Conservation (phyloP, 2,329 filamentous ascomycete genomes). For the Boeremia exigua region DNA sequence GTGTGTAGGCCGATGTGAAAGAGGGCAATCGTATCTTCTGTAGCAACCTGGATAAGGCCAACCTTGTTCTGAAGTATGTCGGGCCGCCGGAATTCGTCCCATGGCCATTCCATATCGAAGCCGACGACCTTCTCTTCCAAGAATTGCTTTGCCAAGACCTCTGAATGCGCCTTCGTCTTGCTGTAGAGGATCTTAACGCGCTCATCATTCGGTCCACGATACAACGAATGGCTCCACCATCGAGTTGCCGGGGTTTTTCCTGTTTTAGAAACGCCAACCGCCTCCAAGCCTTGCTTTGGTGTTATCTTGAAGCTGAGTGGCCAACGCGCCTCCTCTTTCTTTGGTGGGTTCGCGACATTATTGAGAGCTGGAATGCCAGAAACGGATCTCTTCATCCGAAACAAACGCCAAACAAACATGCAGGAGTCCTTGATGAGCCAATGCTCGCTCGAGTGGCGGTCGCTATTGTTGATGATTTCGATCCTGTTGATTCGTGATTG, state of each 20-base stretch:
- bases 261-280: slow-evolving; percentile 11
- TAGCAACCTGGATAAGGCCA: slow-evolving; percentile 83
- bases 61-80: slow-evolving; percentile 70
- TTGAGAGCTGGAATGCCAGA: not conserved
- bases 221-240: slow-evolving; percentile 74
- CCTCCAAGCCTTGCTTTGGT: slow-evolving; percentile 16
- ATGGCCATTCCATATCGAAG: slow-evolving; percentile 87
- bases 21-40: slow-evolving; percentile 75
- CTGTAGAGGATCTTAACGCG: slow-evolving; percentile 80
- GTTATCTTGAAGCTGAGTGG: slow-evolving; percentile 28
- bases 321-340: slow-evolving; percentile 19
- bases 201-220: slow-evolving; percentile 61
- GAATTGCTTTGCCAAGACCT: slow-evolving; percentile 71
- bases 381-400: not conserved
- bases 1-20: slow-evolving; percentile 75
- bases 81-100: slow-evolving; percentile 52
- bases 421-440: not conserved
- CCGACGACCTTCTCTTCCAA: slow-evolving; percentile 74
- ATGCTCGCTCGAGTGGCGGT: not conserved
- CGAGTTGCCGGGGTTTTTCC: slow-evolving; percentile 3
- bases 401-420: not conserved
- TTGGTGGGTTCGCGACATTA: not conserved
- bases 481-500: not conserved
- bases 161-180: slow-evolving; percentile 68
- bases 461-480: not conserved